Evolutionary conservation across 2,329 filamentous ascomycete genomes (phyloP).

Genomic region (Pseudogymnoascus sp.): DNA sequence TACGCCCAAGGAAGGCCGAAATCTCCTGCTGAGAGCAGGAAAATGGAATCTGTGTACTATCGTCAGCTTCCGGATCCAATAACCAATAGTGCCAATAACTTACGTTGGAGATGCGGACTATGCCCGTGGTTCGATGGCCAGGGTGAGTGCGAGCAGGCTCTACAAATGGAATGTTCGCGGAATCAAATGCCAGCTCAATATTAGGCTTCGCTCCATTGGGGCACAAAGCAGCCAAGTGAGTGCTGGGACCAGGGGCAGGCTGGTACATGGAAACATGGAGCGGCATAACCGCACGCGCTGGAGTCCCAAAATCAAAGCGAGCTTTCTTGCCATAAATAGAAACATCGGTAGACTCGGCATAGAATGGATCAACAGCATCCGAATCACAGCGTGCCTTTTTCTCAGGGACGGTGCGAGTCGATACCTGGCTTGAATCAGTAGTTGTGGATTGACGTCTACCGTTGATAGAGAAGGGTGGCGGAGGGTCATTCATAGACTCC

Average conservation of each 20-base stretch:
- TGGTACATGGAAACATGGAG: background rate
- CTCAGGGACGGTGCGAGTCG: background rate
- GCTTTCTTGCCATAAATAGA: background rate
- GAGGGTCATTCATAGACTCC: background rate
- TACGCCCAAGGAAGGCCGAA: constrained; percentile 52
- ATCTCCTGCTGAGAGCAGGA: constrained; percentile 46
- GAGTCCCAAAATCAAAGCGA: background rate
- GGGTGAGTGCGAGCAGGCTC: constrained; percentile 27
- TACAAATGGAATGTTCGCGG: constrained; percentile 29
- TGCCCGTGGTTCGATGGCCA: constrained; percentile 25
- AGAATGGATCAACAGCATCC: background rate
- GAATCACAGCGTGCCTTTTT: background rate
- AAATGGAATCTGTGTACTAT: constrained; percentile 47
- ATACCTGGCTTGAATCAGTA: background rate
- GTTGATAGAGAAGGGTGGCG: background rate
- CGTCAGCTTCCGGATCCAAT: constrained; percentile 12
- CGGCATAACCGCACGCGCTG: background rate
- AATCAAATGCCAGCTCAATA: constrained; percentile 24
- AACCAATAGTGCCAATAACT: constrained; percentile 18
- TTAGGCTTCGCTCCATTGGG: constrained; percentile 17
- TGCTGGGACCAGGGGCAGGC: background rate
- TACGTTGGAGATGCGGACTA: constrained; percentile 33
- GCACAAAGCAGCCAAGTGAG: constrained; percentile 1
- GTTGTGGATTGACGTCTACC: background rate
- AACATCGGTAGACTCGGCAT: background rate